A percentile compares a stretch with the other conserved stretches of the same genome.
Conservation (phyloP, 2,329 filamentous ascomycete genomes). For the Hymenoscyphus albidus region DNA sequence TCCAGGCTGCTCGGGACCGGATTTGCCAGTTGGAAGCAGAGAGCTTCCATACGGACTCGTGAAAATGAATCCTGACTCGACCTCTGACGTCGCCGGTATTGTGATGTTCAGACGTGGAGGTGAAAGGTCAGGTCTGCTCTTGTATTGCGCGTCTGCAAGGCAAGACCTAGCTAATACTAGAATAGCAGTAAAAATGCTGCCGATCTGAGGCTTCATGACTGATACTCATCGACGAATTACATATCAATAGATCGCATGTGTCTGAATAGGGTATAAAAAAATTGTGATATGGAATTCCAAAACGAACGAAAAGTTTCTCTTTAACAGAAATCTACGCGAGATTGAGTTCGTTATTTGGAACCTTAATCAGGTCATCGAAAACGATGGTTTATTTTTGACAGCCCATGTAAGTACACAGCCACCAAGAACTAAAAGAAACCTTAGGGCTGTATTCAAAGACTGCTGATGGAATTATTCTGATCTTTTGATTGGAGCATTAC, state of each 20-base stretch:
- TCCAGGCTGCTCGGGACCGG: slow-evolving; percentile 47
- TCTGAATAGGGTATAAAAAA: neutral
- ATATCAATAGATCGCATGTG: neutral
- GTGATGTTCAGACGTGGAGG: slow-evolving; percentile 44
- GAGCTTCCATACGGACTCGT: slow-evolving; percentile 26
- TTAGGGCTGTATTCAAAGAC: neutral
- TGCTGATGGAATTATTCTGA: neutral
- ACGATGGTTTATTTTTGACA: neutral
- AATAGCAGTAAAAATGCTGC: neutral
- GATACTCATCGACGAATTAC: neutral
- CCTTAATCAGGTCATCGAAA: neutral
- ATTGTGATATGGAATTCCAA: neutral
- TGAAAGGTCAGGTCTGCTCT: slow-evolving; percentile 44
- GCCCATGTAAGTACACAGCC: neutral
- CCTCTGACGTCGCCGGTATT: slow-evolving; percentile 39
- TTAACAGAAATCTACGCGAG: neutral
- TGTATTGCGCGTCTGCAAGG: slow-evolving; percentile 31
- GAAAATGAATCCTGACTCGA: slow-evolving; percentile 44
- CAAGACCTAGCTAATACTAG: slow-evolving; percentile 40
- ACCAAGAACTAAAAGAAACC: neutral
- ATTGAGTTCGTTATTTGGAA: neutral
- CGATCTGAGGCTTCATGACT: neutral
- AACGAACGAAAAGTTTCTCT: neutral
- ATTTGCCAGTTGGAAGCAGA: slow-evolving; percentile 10
- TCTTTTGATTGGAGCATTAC: neutral